Evolutionary conservation across 345 rosid genomes (phyloP).

Genomic region (Dipteronia dyeriana): DNA sequence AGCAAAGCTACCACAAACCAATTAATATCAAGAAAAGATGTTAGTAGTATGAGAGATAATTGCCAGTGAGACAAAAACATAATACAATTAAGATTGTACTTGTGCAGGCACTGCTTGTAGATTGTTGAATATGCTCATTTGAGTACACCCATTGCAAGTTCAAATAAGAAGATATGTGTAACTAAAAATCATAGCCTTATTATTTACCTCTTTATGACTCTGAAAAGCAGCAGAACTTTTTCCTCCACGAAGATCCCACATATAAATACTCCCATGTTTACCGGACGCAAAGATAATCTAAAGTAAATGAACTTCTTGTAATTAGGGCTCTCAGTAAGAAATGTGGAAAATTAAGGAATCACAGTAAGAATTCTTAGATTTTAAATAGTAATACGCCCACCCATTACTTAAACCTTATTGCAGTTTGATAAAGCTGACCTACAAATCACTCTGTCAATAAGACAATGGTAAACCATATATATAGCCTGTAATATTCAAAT

Average conservation of each 20-base stretch:
- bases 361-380: not conserved
- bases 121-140: not conserved
- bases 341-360: not conserved
- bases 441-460: not conserved
- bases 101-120: not conserved
- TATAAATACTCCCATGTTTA: conserved; percentile 60
- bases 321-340: conserved; percentile 16
- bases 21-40: not conserved
- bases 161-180: conserved; percentile 5
- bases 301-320: conserved; percentile 20
- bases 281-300: conserved; percentile 83
- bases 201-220: conserved; percentile 59
- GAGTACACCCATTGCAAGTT: not conserved
- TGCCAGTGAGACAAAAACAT: not conserved
- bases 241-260: conserved; percentile 98
- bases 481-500: not conserved
- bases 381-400: not conserved
- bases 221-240: conserved; percentile 64
- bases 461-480: not conserved
- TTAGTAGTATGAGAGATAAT: not conserved
- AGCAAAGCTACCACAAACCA: not conserved
- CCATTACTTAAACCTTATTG: not conserved
- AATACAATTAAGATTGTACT: not conserved
- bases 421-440: not conserved
- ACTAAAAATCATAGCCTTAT: not conserved